Base-by-base conservation (phyloP, 805 yeast species). In the Jamesozyma gamospora region DNA sequence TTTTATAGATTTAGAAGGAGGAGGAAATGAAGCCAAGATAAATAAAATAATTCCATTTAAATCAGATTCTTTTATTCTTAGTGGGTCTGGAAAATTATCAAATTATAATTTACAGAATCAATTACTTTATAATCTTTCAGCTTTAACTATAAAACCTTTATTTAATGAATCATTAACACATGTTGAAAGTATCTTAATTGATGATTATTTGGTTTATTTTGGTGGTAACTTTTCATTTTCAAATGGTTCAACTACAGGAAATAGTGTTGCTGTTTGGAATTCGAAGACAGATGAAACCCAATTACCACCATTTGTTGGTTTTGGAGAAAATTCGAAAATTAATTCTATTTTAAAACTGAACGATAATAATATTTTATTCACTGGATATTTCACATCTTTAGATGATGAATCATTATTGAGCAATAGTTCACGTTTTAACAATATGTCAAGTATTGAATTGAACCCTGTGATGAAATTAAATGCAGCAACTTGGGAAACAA, bases 151-250 rank as follows among this genome's bases (percentile, higher is more conserved):
- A 35, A 36, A 37, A 11, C 52, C 49, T 4, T 45, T 66, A 6
- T 60, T 64, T 32, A 29, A 53, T 19, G 33, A 49, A 11, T 17
- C 46, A 1, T 34, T 56, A 9, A 32, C 50, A 0, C 19, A 36
- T 3, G 79, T 80, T 2, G 49, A 57, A 3, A 50, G 77, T 0
- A 68, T 74, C 0, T 63, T 65, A 31, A 72, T 76, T 40, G 79
- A 78, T 59, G 56, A 62, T 27, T 60, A 71, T 17, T 41, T 74
- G 17, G 70, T 85, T 0, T 86, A 83, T 52, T 71, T 84, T 36
- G 98, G 96, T 9, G 98, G 98, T 16, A 69, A 74, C 43, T 74
- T 90, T 48, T 56, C 67, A 5, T 77, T 67, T 55, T 66, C 73
- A 41, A 57, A 63, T 34, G 66, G 35, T 62, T 77, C 7, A 52